Evolutionary conservation across 2,329 filamentous ascomycete genomes (phyloP), one percentile per base, ranked within the genome.

Genomic region (Penicillium palitans): DNA sequence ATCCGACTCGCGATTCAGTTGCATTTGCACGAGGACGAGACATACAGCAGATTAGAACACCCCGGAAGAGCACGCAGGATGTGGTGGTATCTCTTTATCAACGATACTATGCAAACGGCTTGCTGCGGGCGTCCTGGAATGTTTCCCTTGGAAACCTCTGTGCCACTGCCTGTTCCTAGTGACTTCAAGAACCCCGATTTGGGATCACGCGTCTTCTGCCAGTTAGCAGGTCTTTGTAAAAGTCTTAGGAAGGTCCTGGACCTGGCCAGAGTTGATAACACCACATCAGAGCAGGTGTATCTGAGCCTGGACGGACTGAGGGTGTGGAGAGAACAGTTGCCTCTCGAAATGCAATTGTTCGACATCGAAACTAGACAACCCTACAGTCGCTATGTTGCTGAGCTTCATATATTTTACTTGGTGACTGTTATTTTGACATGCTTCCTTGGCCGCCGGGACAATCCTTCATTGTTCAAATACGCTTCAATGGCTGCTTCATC

Each of bases 51-150:
- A 24, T 44, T 57, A 5, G 19, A 42, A 15, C 17, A 59, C 24
- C 51, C 57, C 19, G 53, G 42, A 33, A 42, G 48, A 40, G 21
- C 37, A 1, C 47, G 57, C 40, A 58, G 59, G 40, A 59, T 53
- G 4, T 61, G 59, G 59, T 61, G 59, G 59, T 59, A 61, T 19
- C 44, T 61, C 3, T 56, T 61, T 17, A 39, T 53, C 17, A 56
- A 56, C 19, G 59, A 61, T 41, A 61, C 59, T 9, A 31, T 61
- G 31, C 59, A 61, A 31, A 61, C 55, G 59, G 52, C 56, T 27
- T 61, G 59, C 49, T 59, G 56, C 27, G 59, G 59, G 4, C 52
- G 47, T 12, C 59, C 59, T 15, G 56, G 56, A 15, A 59, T 59
- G 52, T 59, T 61, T 44, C 59, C 59, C 10, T 15, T 61, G 15